These are phyloP conservation scores for Aspergillus carlsbadensis DNA, from an alignment of 495 filamentous ascomycete genomes.

Conservation along the genomic window DNA sequence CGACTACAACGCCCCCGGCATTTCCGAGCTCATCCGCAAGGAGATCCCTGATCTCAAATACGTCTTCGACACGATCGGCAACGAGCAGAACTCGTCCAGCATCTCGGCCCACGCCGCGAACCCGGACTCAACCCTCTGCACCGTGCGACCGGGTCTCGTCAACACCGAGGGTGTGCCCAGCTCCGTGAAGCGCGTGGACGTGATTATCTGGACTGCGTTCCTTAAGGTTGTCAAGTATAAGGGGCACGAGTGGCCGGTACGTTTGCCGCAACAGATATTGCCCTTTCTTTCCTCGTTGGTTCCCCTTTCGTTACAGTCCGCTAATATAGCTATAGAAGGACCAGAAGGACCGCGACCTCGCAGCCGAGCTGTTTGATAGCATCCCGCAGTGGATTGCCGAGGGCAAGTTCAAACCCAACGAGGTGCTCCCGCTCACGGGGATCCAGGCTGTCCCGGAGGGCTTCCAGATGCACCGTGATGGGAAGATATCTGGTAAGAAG, in stretches of 20 bases:
- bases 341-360: slow-evolving; percentile 23
- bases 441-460: slow-evolving; percentile 19
- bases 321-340: slow-evolving; percentile 25
- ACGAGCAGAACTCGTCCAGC: slow-evolving; percentile 15
- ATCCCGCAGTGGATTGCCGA: slow-evolving; percentile 26
- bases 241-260: neutral
- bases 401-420: slow-evolving; percentile 22
- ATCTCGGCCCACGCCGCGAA: slow-evolving; percentile 16
- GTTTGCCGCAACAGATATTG: too few relatives aligned
- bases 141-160: slow-evolving; percentile 30
- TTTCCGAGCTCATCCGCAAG: slow-evolving; percentile 22
- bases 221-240: neutral
- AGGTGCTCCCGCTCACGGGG: slow-evolving; percentile 13
- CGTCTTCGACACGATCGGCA: slow-evolving; percentile 34
- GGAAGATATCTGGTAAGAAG: slow-evolving; percentile 28
- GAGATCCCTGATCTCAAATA: slow-evolving; percentile 13
- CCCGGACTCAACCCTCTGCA: slow-evolving; percentile 24
- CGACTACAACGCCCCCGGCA: slow-evolving; percentile 45
- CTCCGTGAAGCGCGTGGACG: neutral
- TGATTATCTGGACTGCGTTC: neutral
- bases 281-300: neutral
- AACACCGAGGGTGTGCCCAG: slow-evolving; percentile 24
- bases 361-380: slow-evolving; percentile 29
- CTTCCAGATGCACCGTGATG: slow-evolving; percentile 28
- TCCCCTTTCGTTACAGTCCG: too few relatives aligned